Evolutionary conservation across 768 basidiomycete species (phyloP).

Genomic region (Hypholoma sublateritium): DNA sequence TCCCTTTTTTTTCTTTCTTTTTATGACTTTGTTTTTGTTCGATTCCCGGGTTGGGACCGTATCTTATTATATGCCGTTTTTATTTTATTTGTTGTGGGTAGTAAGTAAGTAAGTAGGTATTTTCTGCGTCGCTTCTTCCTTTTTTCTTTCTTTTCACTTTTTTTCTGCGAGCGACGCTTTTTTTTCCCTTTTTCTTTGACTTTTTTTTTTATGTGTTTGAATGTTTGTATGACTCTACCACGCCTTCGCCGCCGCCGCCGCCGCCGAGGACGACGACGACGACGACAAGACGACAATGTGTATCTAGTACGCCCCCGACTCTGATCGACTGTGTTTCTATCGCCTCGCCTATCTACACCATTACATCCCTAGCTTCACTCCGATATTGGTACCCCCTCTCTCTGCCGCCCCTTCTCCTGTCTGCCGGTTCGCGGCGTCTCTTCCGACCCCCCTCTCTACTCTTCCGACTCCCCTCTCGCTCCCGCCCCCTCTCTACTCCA

Average conservation of each 20-base stretch:
- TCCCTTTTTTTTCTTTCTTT: background rate
- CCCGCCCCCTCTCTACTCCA: too few species aligned
- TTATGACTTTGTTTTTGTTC: background rate
- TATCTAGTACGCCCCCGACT: constrained; percentile 7
- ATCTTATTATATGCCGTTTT: background rate
- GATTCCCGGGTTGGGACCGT: background rate
- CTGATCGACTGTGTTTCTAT: too few species aligned
- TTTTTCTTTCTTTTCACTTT: background rate
- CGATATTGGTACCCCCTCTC: too few species aligned
- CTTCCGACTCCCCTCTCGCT: too few species aligned
- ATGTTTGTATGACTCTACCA: background rate
- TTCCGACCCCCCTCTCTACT: too few species aligned
- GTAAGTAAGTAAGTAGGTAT: too few species aligned
- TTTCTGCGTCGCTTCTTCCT: background rate
- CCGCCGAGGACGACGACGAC: constrained; percentile 4
- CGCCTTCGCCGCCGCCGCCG: background rate
- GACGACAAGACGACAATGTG: constrained; percentile 8
- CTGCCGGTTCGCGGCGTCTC: too few species aligned
- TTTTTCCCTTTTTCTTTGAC: background rate
- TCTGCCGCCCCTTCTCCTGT: too few species aligned
- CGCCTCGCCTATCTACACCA: too few species aligned
- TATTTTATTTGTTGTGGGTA: background rate
- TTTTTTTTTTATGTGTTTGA: background rate
- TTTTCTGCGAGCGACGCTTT: background rate
- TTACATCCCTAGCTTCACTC: too few species aligned